Conservation (phyloP, 805 yeast species). For the Zygosaccharomyces rouxii region DNA sequence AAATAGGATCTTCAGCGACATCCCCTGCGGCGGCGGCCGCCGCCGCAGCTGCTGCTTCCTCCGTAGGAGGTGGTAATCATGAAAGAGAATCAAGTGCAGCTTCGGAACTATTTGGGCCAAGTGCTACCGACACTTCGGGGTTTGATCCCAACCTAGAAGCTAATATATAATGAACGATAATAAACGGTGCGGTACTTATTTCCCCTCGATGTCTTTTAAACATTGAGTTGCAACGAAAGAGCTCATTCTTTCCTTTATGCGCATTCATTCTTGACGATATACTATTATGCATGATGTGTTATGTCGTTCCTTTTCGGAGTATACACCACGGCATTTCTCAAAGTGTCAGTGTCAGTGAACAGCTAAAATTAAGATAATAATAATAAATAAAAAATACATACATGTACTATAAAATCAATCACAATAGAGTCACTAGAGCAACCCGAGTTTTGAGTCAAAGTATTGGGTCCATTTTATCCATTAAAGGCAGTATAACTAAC, state of each 20-base stretch:
- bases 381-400: too few species aligned
- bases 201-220: neutral
- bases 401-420: too few species aligned
- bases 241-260: too few species aligned
- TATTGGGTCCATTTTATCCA: neutral
- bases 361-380: too few species aligned
- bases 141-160: slow-evolving; percentile 26
- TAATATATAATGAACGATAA: slow-evolving; percentile 13
- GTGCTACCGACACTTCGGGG: slow-evolving; percentile 16
- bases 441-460: too few species aligned
- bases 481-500: neutral
- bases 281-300: too few species aligned
- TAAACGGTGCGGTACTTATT: neutral
- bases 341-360: too few species aligned
- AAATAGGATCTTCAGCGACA: slow-evolving; percentile 9
- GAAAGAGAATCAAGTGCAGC: slow-evolving; percentile 10
- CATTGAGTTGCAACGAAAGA: neutral
- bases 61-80: neutral
- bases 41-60: neutral
- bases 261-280: too few species aligned
- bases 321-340: too few species aligned
- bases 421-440: too few species aligned
- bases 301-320: too few species aligned
- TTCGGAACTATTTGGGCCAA: slow-evolving; percentile 17
- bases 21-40: slow-evolving; percentile 1